Conservation (phyloP, 176 grass and related monocot genomes). For the Areca catechu region DNA sequence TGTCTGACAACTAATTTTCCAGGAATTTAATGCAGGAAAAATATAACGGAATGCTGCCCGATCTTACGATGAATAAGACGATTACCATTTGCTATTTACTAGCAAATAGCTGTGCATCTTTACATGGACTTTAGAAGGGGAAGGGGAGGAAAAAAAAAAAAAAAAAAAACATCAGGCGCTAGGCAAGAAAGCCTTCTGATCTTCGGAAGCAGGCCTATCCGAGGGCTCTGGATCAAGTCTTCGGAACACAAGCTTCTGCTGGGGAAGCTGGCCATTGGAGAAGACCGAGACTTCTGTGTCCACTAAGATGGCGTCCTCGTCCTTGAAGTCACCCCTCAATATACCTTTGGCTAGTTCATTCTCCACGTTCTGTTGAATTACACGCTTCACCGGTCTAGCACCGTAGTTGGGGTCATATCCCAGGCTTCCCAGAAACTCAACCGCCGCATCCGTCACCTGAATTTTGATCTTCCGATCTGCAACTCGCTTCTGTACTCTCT, state of each 20-base stretch:
- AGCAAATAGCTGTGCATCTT: no score
- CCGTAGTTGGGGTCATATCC: conserved; percentile 95
- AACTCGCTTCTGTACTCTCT: conserved; percentile 73
- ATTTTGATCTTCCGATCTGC: conserved; percentile 88
- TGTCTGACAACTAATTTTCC: no score
- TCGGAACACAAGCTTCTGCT: conserved; percentile 71
- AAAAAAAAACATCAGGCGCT: conserved; percentile 23
- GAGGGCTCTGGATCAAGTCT: conserved; percentile 19
- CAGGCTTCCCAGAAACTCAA: conserved; percentile 71
- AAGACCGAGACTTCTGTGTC: conserved; percentile 69
- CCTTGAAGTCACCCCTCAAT: conserved; percentile 74
- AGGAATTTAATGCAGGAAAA: no score
- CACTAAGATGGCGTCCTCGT: conserved; percentile 61
- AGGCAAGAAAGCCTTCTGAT: conserved; percentile 36
- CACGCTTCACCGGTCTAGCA: conserved; percentile 81
- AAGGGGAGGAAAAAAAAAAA: no score
- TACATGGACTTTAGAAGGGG: no score
- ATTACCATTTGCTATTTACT: no score
- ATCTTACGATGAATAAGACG: no score
- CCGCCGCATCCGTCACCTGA: conserved; percentile 46
- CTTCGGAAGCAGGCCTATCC: conserved; percentile 28
- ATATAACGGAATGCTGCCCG: no score
- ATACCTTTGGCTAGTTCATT: conserved; percentile 92
- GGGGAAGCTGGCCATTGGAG: conserved; percentile 65
- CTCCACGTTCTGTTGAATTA: conserved; percentile 89